Evolutionary conservation across 2,329 filamentous ascomycete genomes (phyloP), one percentile per base, ranked within the genome.

Genomic region (Fusarium duplospermum): DNA sequence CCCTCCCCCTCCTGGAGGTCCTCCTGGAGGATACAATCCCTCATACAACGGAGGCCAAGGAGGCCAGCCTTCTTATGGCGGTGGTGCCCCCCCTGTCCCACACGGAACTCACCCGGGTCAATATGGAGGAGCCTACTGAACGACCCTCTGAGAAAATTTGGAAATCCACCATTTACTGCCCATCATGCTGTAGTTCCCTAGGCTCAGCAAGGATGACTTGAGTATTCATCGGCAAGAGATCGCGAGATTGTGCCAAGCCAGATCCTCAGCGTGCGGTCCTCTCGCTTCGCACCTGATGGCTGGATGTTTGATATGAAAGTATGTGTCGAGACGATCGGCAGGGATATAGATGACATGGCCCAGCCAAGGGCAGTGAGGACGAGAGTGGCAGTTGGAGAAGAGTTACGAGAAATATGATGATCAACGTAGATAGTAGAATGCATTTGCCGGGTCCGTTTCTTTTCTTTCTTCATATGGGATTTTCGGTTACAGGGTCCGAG

Each of bases 81-180:
- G 77, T 22, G 75, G 73, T 20, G 73, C 79, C 33, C 77, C 77
- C 29, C 75, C 78, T 31, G 73, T 79, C 22, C 79, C 81, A 29
- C 77, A 78, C 33, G 81, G 81, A 73, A 81, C 78, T 33, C 84
- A 84, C 64, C 80, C 77, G 22, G 71, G 76, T 62, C 76, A 78
- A 58, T 77, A 79, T 45, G 73, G 72, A 36, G 70, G 73, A 45
- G 71, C 69, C 29, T 79, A 79, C 68, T 79, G 69, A 79, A 62
- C 31, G 56, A 24, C 24, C 42, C 18, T 61, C 50, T 57, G 57
- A 60, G 45, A 22, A 6, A 31, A 54, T 36, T 42, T 60, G 60
- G 56, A 58, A 52, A 59, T 18, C 36, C 29, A 20, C 50, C 33
- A 62, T 64, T 36, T 47, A 61, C 45, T 67, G 42, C 60, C 40